Percentiles rank a stretch among this genome's conserved stretches.
phyloP scores from a whole-genome alignment of 148 eudicot genomes.

The Heliamphora exappendiculata region DNA sequence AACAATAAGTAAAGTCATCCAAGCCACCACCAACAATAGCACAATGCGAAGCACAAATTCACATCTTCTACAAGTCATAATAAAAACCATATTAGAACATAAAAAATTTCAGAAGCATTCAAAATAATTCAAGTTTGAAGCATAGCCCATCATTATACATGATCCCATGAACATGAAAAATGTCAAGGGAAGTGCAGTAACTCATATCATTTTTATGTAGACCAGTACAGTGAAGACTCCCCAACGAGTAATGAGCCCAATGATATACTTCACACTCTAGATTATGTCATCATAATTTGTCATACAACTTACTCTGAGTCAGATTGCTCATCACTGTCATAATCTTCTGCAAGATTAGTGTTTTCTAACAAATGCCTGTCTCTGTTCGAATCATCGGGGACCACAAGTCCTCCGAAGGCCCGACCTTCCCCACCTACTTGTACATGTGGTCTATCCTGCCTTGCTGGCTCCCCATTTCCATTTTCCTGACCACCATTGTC shows the following conservation, averaged over 20 bases:
- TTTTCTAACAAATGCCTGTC: constrained; percentile 30
- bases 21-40: constrained; percentile 72
- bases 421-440: constrained; percentile 42
- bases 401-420: constrained; percentile 30
- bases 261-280: background rate
- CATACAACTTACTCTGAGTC: constrained; percentile 74
- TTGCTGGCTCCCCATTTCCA: constrained; percentile 57
- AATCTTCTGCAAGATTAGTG: constrained; percentile 41
- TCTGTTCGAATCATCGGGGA: constrained; percentile 39
- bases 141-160: background rate
- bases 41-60: constrained; percentile 76
- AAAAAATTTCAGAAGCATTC: background rate
- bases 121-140: background rate
- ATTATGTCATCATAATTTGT: background rate
- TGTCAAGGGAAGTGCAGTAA: background rate
- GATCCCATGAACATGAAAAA: background rate
- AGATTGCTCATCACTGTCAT: constrained; percentile 61
- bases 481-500: constrained; percentile 55
- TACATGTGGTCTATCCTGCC: constrained; percentile 58
- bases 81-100: background rate
- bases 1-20: constrained; percentile 90
- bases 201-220: background rate
- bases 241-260: background rate
- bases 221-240: background rate
- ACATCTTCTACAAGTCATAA: constrained; percentile 47